These are phyloP conservation scores for Coemansia sp. DNA, from an alignment of 192 early-diverging fungal genomes.

Conservation along the genomic window DNA sequence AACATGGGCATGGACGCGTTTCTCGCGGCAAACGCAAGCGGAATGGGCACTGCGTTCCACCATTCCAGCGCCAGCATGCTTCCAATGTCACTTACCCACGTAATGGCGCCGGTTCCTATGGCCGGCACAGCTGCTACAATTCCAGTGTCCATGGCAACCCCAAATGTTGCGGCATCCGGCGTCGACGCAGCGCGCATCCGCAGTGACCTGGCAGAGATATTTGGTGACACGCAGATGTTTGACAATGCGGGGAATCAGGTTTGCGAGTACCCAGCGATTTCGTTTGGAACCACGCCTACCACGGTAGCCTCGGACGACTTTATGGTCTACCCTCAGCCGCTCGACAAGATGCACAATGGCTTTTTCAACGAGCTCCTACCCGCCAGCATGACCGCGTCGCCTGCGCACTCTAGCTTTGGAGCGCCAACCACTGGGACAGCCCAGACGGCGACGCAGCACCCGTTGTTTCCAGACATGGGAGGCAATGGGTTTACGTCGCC, in stretches of 20 bases:
- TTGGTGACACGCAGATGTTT: constrained; percentile 4
- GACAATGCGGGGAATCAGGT: not conserved
- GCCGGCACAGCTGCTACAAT: not conserved
- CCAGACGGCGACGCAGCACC: not conserved
- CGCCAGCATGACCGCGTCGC: not conserved
- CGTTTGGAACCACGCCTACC: not conserved
- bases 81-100: not conserved
- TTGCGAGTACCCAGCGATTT: constrained; percentile 2
- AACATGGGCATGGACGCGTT: constrained; percentile 24
- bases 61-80: not conserved
- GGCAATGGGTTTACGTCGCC: not conserved
- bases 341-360: constrained; percentile 2
- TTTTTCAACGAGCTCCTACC: not conserved
- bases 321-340: not conserved
- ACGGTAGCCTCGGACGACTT: not conserved
- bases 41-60: constrained; percentile 9
- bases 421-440: not conserved
- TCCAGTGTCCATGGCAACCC: not conserved
- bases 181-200: not conserved
- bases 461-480: not conserved
- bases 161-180: not conserved
- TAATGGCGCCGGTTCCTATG: not conserved
- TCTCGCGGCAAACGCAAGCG: constrained; percentile 8
- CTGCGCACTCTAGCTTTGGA: not conserved
- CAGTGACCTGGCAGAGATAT: not conserved